Conservation (phyloP, 257 asterid species). For the Petrea volubilis region DNA sequence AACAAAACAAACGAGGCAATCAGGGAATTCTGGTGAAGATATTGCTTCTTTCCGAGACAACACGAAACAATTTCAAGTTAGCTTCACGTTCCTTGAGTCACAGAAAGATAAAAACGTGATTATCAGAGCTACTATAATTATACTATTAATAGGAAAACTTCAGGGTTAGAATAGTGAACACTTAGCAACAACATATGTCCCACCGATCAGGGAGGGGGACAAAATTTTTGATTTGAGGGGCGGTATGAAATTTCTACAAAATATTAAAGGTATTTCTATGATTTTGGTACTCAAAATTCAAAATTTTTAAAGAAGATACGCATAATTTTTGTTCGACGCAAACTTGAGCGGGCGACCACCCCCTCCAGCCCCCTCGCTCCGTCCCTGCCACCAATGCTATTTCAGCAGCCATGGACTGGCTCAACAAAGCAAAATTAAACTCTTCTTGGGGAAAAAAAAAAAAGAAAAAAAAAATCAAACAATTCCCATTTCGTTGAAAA, state of each 20-base stretch:
- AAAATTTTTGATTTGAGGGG: no score
- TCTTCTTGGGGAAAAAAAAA: no score
- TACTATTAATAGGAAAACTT: background rate
- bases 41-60: background rate
- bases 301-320: no score
- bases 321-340: no score
- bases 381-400: background rate
- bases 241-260: no score
- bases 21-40: no score
- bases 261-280: no score
- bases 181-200: background rate
- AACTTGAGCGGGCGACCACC: no score
- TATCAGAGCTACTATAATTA: background rate
- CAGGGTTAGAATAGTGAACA: background rate
- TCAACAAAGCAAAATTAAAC: background rate
- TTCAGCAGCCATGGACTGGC: slow-evolving; percentile 1
- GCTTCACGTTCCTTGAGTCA: background rate
- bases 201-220: no score
- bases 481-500: slow-evolving; percentile 3
- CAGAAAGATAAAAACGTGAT: background rate
- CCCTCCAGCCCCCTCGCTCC: no score
- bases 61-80: background rate
- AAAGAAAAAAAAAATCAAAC: background rate
- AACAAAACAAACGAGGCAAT: no score
- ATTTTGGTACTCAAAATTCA: no score